A percentile compares a stretch with the other conserved stretches of the same genome.
Evolutionary conservation across 306 rosid genomes (phyloP).

Genomic region (Lathyrus sativus): DNA sequence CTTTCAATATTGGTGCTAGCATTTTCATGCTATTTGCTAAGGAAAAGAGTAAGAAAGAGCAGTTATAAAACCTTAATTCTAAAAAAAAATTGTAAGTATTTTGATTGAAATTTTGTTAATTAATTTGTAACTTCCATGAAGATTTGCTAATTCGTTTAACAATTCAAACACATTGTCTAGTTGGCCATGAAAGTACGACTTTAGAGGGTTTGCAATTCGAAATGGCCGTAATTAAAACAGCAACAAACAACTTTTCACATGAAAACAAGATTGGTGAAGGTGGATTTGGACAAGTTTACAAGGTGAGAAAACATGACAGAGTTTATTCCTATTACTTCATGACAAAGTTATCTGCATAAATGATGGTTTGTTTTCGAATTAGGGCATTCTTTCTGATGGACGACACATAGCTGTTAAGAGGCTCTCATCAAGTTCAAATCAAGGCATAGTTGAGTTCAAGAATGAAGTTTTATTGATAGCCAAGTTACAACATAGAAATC

Average conservation of each 20-base stretch:
- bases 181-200: conserved; percentile 9
- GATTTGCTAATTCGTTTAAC: neutral
- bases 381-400: conserved; percentile 53
- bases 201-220: conserved; percentile 12
- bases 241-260: conserved; percentile 32
- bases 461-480: conserved; percentile 59
- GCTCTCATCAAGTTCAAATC: conserved; percentile 45
- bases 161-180: neutral
- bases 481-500: conserved; percentile 59
- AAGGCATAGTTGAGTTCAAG: conserved; percentile 57
- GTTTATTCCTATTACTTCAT: neutral
- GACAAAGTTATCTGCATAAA: neutral
- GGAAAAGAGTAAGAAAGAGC: neutral
- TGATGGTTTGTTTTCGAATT: conserved; percentile 1
- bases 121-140: neutral
- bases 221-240: neutral
- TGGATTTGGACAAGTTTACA: conserved; percentile 65
- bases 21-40: neutral
- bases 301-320: conserved; percentile 34
- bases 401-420: conserved; percentile 70
- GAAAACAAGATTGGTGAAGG: conserved; percentile 56
- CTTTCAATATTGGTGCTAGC: neutral
- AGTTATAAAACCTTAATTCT: neutral
- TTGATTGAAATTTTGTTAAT: neutral
- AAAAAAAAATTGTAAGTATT: conserved; percentile 7